Evolutionary conservation across 352 stramenopile genomes (phyloP), one percentile per base, ranked within the genome.

Genomic region (Phytophthora kernoviae): DNA sequence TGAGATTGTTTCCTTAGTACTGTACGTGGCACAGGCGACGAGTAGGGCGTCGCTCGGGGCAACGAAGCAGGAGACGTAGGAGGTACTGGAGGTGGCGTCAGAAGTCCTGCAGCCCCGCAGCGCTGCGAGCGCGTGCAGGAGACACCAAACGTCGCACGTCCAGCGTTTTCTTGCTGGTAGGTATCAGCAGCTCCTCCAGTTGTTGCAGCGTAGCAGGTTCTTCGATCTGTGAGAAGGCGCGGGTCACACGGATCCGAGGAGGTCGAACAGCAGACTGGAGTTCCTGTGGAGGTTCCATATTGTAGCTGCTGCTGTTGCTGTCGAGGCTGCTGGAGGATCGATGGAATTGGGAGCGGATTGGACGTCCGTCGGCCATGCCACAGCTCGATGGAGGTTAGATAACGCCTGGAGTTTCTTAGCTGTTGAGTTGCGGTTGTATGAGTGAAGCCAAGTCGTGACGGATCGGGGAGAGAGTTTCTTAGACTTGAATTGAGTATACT

Each of bases 191-290:
- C 34, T 61, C 53, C 17, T 70, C 49, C 10, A 77, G 56, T 33
- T 79, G 40, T n/a, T 68, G 75, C 50, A 73, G 45, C 37, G 61
- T 74, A 9, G 71, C 21, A 17, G 77, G 72, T 41, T 83, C 73
- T 30, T 91, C 75, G 33, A 89, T 77, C 62, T 91, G 79, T 26
- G 81, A 83, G 68, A 91, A 91, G 14, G 81, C 81, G 59, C 81
- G 77, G 8, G 54, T 66, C 24, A 70, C 61, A 56, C 76, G 73
- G 45, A 73, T 58, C 12, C 59, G 62, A 18, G 57, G 51, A 12
- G 1, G 33, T 37, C 51, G 33, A 27, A 51, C n/a, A 10, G 39
- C 18, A 18, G 17, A 6, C 24, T 3, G 24, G 24, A 30, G 3
- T 5, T 39, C 10, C 12, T 8, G 37, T 0, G 1, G 9, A 8